Evolutionary conservation across 1,139 yeast species (phyloP).

Genomic region (Kodamaea arcana): DNA sequence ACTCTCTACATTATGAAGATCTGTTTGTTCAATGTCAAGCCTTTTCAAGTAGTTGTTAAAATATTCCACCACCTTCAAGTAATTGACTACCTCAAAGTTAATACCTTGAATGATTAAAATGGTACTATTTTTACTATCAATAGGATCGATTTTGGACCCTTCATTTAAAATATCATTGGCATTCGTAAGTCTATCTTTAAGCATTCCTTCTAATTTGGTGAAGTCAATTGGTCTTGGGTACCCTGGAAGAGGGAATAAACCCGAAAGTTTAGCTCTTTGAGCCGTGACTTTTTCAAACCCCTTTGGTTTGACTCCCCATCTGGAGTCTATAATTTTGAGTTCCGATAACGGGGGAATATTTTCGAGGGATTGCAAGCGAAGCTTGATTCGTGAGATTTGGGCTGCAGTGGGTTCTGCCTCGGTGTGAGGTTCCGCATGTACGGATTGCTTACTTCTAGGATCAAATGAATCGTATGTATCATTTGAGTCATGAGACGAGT

Average conservation of each 20-base stretch:
- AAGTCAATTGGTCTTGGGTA: slow-evolving; percentile 55
- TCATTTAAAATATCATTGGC: slow-evolving; percentile 38
- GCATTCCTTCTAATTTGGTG: slow-evolving; percentile 49
- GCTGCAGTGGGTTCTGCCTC: slow-evolving; percentile 3
- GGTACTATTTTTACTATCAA: slow-evolving; percentile 47
- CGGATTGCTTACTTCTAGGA: too few species aligned
- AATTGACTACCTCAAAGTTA: slow-evolving; percentile 38
- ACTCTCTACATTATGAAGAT: slow-evolving; percentile 27
- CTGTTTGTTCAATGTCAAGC: slow-evolving; percentile 31
- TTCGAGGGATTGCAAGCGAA: slow-evolving; percentile 18
- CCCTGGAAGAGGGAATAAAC: slow-evolving; percentile 77
- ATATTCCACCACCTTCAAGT: slow-evolving; percentile 38
- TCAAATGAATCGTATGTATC: too few species aligned
- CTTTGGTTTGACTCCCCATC: slow-evolving; percentile 73
- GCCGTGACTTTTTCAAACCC: slow-evolving; percentile 78
- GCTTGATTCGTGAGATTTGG: slow-evolving; percentile 13
- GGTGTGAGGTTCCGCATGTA: too few species aligned
- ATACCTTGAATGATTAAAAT: slow-evolving; percentile 47
- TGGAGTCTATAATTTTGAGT: slow-evolving; percentile 42
- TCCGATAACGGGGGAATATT: slow-evolving; percentile 24
- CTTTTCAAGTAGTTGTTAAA: slow-evolving; percentile 39
- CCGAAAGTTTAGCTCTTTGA: slow-evolving; percentile 77
- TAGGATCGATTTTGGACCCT: slow-evolving; percentile 46
- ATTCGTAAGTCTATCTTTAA: slow-evolving; percentile 35
- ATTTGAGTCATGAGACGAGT: too few species aligned